Conservation (phyloP, 257 asterid genomes). For the Primulina tabacum region DNA sequence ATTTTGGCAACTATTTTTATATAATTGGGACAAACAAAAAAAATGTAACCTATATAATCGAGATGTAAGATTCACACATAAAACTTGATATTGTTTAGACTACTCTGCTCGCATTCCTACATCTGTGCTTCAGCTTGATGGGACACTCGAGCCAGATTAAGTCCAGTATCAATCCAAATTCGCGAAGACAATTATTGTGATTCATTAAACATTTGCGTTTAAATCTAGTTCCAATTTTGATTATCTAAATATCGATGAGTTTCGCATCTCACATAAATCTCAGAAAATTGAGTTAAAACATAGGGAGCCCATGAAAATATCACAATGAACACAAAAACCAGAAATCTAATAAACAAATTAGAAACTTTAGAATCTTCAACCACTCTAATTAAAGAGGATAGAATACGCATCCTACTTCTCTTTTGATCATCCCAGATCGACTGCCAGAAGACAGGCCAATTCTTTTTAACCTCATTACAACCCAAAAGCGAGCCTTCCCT, state of each 20-base stretch:
- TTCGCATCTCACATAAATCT: not conserved
- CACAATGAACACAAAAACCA: not conserved
- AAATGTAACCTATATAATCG: no score
- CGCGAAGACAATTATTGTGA: not conserved
- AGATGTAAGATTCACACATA: not conserved
- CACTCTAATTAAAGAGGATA: not conserved
- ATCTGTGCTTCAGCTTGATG: not conserved
- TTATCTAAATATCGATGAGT: not conserved
- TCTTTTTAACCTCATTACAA: constrained; percentile 89
- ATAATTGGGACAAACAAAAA: no score
- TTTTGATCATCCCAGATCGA: constrained; percentile 62
- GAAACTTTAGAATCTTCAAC: not conserved
- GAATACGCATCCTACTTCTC: constrained; percentile 29
- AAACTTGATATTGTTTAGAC: not conserved
- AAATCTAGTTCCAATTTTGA: no score
- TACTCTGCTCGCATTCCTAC: not conserved
- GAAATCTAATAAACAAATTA: not conserved
- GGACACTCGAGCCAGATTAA: not conserved
- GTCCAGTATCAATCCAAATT: not conserved
- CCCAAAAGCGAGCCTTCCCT: constrained; percentile 90
- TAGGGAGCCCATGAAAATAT: not conserved
- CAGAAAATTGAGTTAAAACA: not conserved
- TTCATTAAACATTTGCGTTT: not conserved
- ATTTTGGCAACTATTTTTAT: no score
- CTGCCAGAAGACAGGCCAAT: constrained; percentile 97